Evolutionary conservation across 1,284 basidiomycete genomes (phyloP).

Genomic region (Irpex sp.): DNA sequence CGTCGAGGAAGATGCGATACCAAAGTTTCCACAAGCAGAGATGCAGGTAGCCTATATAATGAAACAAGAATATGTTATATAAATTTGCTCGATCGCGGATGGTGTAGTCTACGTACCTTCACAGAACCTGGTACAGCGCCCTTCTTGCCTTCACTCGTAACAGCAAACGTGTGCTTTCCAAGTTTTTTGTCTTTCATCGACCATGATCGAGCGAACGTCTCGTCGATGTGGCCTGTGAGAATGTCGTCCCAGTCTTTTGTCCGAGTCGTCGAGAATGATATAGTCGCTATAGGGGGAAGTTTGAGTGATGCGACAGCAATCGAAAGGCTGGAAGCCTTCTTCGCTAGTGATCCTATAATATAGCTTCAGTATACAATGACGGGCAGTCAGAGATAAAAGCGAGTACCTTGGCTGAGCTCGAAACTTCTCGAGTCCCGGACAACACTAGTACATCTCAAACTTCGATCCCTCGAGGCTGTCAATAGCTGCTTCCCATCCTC

Average conservation of each 20-base stretch:
- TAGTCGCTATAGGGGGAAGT: conserved; percentile 71
- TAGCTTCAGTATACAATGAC: conserved; percentile 1
- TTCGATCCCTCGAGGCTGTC: conserved; percentile 84
- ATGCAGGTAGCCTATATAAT: conserved; percentile 75
- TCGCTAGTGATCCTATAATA: conserved; percentile 69
- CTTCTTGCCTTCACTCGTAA: conserved; percentile 46
- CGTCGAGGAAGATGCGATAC: conserved; percentile 77
- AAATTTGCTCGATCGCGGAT: background rate
- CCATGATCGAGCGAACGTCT: conserved; percentile 83
- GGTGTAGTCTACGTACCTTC: conserved; percentile 44
- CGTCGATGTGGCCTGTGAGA: conserved; percentile 83
- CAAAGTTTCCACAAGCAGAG: conserved; percentile 96
- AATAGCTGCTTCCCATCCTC: conserved; percentile 94
- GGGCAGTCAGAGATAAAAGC: background rate
- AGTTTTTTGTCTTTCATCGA: conserved; percentile 78
- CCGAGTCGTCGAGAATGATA: conserved; percentile 79
- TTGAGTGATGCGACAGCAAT: conserved; percentile 81
- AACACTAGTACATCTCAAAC: conserved; percentile 86
- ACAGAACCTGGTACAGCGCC: conserved; percentile 47
- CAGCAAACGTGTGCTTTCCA: conserved; percentile 69
- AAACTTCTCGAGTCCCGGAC: conserved; percentile 92
- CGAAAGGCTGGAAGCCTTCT: conserved; percentile 80
- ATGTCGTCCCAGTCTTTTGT: conserved; percentile 99
- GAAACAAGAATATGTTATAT: conserved; percentile 5
- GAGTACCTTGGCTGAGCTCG: conserved; percentile 88